Evolutionary conservation across 805 yeast species (phyloP), one percentile per base, ranked within the genome.

Genomic region (Cephaloascus albidus): DNA sequence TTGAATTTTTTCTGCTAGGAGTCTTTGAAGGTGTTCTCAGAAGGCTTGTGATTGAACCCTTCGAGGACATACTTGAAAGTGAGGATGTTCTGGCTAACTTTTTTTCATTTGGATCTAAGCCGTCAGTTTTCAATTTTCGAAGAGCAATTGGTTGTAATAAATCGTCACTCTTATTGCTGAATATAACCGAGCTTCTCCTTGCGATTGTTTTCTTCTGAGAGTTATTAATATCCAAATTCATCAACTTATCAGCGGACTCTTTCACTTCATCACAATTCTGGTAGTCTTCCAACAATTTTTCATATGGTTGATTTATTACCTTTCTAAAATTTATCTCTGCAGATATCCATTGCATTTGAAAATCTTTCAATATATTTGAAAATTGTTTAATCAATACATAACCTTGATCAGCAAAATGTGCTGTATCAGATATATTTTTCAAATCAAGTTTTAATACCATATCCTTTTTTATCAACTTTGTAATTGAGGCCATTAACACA

Each of bases 401-500:
- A 8, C 70, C 69, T 39, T 70, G 77, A 28, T 52, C 52, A 3
- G 65, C 55, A 39, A 69, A 68, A 40, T 67, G 70, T 18, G 56
- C 55, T 19, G 70, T 57, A 38, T 69, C 76, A 15, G 52, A 38
- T 2, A 68, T 46, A 36, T 50, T 60, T 33, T 67, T 69, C 2
- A 63, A 46, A 33, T 58, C 58, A 6, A 60, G 58, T 16, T 56
- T 60, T 40, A 52, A 57, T 16, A 45, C 41, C 4, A 72, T 53
- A 36, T 65, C 64, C 44, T 63, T 63, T 38, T 76, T 53, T 2
- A 75, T 55, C 35, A 72, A 61, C 40, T 70, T 61, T 0, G 75
- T 61, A 18, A 75, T 60, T 6, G 64, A 61, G 3, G 79, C 74
- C 38, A 74, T 57, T 19, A 76, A 49, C 10, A 70, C 57, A 20